Evolutionary conservation across 2,329 filamentous ascomycete species (phyloP), one percentile per base, ranked within the genome.

Genomic region (Penicillium sp.): DNA sequence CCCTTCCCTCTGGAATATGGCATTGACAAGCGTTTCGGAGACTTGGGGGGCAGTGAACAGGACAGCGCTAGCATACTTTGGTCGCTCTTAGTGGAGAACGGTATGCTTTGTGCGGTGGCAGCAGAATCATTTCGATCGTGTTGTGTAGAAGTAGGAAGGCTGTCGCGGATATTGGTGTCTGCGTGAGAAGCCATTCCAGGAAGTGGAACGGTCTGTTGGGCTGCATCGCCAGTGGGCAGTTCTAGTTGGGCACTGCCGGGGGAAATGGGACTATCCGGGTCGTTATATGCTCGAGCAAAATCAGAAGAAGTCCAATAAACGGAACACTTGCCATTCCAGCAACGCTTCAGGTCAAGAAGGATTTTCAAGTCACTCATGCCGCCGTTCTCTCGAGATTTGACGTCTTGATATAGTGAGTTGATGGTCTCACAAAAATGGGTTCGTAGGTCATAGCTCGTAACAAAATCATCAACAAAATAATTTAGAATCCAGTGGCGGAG

Each of bases 401-500:
- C 68, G 39, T 75, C 68, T 19, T 64, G 59, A 41, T 78, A 77
- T 39, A 84, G 61, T 16, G 63, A 61, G 62, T 97, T 96, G 43
- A 96, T 75, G 7, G 89, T 74, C 20, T 81, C 74, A 66, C 91
- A 96, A 60, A 96, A 96, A 11, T 80, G 79, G 4, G 78, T 72
- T 7, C 91, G 83, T 20, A 97, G 73, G 30, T 78, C 72, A 58
- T 84, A 83, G 59, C 90, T 81, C 16, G 84, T 68, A 27, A 94
- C 80, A 62, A 95, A 98, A 61, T 98, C 93, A 60, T 98, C 93
- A 39, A 87, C 77, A 53, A 97, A 98, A 65, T 98, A 98, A 64
- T 98, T 98, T 47, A 98, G 70, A 41, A 97, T 90, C 93, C 93
- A 98, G 65, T 98, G 93, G 41, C 93, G 82, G 30, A 97, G 76